These are phyloP conservation scores for Cornus kousa DNA, from an alignment of 148 eudicot genomes.

Conservation along the genomic window DNA sequence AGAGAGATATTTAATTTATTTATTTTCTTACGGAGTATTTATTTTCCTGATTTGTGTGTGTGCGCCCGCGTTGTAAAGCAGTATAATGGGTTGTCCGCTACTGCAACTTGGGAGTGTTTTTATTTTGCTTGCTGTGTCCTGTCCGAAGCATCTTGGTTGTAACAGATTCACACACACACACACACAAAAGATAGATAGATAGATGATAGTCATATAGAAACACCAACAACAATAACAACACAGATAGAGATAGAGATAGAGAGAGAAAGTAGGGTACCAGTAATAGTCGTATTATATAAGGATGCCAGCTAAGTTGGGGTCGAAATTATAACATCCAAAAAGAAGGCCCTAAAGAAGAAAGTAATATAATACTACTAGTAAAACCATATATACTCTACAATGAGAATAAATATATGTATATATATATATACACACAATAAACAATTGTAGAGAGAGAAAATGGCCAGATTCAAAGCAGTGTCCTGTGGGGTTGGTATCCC, in stretches of 20 bases:
- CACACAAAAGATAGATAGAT: not conserved
- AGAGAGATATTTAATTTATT: not conserved
- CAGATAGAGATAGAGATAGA: not conserved
- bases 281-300: constrained; percentile 6
- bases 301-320: not conserved
- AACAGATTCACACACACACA: constrained; percentile 6
- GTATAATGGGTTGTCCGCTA: constrained; percentile 33
- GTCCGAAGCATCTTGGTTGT: constrained; percentile 41
- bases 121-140: constrained; percentile 25
- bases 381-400: not conserved
- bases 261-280: not conserved
- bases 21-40: not conserved
- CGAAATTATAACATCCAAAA: not conserved
- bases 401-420: not conserved
- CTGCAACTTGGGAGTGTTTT: constrained; percentile 35
- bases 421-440: not conserved
- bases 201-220: too few relatives aligned
- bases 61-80: constrained; percentile 50
- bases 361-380: not conserved
- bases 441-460: not conserved
- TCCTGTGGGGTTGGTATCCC: constrained; percentile 12
- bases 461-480: constrained; percentile 6
- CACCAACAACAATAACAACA: not conserved
- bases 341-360: too few relatives aligned
- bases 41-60: too few relatives aligned